Evolutionary conservation across 2,329 filamentous ascomycete genomes (phyloP), one percentile per base, ranked within the genome.

Genomic region (Cytospora piceicola): DNA sequence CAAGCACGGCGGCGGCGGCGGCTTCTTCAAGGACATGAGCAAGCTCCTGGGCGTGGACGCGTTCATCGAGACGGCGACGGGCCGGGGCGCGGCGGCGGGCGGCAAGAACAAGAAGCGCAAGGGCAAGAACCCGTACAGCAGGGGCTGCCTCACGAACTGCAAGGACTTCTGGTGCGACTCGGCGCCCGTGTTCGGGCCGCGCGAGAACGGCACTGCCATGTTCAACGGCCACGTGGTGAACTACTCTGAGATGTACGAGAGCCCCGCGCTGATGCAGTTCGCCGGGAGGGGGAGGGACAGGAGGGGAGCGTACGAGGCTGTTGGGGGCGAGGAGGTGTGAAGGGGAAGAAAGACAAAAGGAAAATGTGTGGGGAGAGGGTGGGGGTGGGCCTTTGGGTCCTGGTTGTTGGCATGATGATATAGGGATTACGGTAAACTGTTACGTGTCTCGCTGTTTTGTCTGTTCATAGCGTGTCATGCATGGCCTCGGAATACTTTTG

Each of bases 81-180:
- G 94, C 2, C 85, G 93, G 52, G 88, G 91, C 61, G 92, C 91
- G 0, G 88, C 90, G 7, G 82, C 82, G 3, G 77, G 79, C 30
- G 67, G 67, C 29, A 77, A 81, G 76, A 80, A 83, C 75, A 80
- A 82, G 78, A 83, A 81, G 71, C 78, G 83, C 69, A 82, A 83
- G 64, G 85, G 85, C 74, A 83, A 83, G 70, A 99, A 98, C 75
- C 94, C 94, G 0, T 99, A 94, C 77, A 94, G 89, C 65, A 84
- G 88, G 36, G 95, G 95, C 9, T 83, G 93, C 49, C 72, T 96
- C n/a, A 86, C 89, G 66, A 99, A 99, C 75, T 99, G 95, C 78
- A 90, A 87, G 70, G 96, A 99, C 77, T 99, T 99, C 76, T 98
- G 94, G 93, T 94, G 91, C 73, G 95, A 98, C 75, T 88, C 92